Evolutionary conservation across 257 asterid genomes (phyloP), one percentile per base, ranked within the genome.

Genomic region (Solanum piurae): DNA sequence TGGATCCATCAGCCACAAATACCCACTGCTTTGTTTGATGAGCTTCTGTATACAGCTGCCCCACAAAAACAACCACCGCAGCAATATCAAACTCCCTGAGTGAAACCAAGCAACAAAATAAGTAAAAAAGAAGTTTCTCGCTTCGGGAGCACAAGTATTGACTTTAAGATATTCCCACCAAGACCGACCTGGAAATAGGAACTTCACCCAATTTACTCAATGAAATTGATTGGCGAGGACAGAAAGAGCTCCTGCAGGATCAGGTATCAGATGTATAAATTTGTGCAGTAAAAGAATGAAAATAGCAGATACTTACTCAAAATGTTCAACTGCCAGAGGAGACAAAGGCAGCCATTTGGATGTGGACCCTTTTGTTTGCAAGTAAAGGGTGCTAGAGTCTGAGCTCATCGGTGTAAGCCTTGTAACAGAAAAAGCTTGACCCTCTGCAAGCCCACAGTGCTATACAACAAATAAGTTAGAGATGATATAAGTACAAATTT

Each of bases 1-100:
- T 85, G 23, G 98, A 91, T 89, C 93, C 98, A 89, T 97, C 99
- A 1, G 98, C 89, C 80, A 97, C 95, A 91, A 97, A 96, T 83
- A 95, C 96, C 99, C 99, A 95, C 88, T 97, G 99, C 91, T 94
- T 96, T 91, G 90, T 92, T 83, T 90, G 96, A 88, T 86, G 91
- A 86, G 95, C 95, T 49, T 92, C 93, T 84, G 86, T 89, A 89
- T 92, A 92, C 85, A 92, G 95, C 86, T 95, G 98, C 86, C 99
- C 98, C 88, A 95, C 98, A 44, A 94, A 93, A 76, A 96, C 92
- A 83, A 97, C 93, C 25, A 92, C 90, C 44, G 98, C 99, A 68
- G 96, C 98, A 82, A 94, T 92, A 89, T 97, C 99, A 79, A 97
- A 96, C 91, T 97, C 99, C 42, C 99, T 96, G 98, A 46, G 44